Evolutionary conservation across 129 eudicot genomes (phyloP).

Genomic region (Apium graveolens): DNA sequence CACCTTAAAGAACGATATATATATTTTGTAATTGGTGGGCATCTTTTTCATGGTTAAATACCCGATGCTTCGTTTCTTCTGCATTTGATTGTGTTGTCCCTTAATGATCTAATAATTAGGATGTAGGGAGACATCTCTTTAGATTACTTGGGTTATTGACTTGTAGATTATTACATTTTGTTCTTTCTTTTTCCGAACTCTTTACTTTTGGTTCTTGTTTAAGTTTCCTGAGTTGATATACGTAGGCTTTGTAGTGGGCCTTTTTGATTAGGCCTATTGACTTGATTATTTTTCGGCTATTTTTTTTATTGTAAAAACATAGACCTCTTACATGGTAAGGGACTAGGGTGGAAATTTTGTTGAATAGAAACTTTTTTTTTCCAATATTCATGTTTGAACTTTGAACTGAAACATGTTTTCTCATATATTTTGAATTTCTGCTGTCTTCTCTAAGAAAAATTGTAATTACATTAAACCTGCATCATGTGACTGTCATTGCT

Average conservation of each 20-base stretch:
- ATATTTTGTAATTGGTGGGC: constrained; percentile 5
- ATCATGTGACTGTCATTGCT: no score
- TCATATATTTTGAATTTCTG: no score
- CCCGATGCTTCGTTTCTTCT: not conserved
- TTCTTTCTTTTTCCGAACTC: not conserved
- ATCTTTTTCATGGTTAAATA: not conserved
- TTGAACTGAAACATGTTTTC: no score
- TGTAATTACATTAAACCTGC: no score
- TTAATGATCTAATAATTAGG: not conserved
- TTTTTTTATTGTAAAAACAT: not conserved
- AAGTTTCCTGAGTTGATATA: not conserved
- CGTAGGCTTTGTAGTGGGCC: not conserved
- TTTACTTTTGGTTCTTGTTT: not conserved
- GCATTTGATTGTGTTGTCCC: not conserved
- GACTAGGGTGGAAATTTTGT: not conserved
- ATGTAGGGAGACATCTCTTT: not conserved
- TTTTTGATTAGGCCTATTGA: not conserved
- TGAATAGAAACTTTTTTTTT: no score
- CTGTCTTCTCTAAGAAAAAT: no score
- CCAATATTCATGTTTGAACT: no score
- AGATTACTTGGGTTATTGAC: not conserved
- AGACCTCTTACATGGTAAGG: no score
- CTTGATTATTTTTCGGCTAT: not conserved
- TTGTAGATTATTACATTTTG: not conserved
- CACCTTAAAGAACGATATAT: constrained; percentile 13